Evolutionary conservation across 495 filamentous ascomycete species (phyloP).

Genomic region (Podospora didyma): DNA sequence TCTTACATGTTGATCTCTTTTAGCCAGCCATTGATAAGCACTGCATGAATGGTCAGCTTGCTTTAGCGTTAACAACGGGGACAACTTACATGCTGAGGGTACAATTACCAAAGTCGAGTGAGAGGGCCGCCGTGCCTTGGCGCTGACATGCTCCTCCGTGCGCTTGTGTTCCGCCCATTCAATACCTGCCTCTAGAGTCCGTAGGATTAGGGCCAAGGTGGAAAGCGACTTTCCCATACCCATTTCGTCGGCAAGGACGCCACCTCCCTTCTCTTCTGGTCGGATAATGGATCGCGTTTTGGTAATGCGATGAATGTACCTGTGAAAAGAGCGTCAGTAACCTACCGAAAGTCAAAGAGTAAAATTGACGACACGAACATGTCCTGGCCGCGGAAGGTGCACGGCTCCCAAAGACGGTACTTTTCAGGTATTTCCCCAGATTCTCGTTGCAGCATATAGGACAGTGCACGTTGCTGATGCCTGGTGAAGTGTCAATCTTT

Average conservation of each 20-base stretch:
- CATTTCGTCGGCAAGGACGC: conserved; percentile 45
- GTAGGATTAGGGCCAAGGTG: conserved; percentile 31
- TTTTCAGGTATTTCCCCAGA: conserved; percentile 20
- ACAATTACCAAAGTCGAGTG: conserved; percentile 42
- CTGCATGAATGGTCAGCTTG: background rate
- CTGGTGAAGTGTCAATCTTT: conserved; percentile 11
- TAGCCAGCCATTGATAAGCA: conserved; percentile 26
- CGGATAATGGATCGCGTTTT: conserved; percentile 11
- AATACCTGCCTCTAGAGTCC: conserved; percentile 17
- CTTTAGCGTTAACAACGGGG: background rate
- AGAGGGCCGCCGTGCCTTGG: conserved; percentile 11
- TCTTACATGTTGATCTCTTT: conserved; percentile 26
- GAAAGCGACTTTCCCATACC: conserved; percentile 46
- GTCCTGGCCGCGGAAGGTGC: conserved; percentile 12
- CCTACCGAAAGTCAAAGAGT: background rate
- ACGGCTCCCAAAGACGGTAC: conserved; percentile 23
- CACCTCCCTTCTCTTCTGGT: conserved; percentile 28
- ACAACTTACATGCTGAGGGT: conserved; percentile 29
- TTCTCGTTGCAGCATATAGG: conserved; percentile 34
- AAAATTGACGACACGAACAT: conserved; percentile 9
- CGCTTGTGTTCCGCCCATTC: conserved; percentile 42
- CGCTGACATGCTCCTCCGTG: background rate
- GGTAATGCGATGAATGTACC: conserved; percentile 30
- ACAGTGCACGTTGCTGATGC: conserved; percentile 30
- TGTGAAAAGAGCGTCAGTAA: background rate